Percentiles rank a stretch among this genome's conserved stretches.
These are phyloP conservation scores for Ceratobasidium sp. DNA, from an alignment of 1,284 basidiomycete genomes.

Conservation along the genomic window DNA sequence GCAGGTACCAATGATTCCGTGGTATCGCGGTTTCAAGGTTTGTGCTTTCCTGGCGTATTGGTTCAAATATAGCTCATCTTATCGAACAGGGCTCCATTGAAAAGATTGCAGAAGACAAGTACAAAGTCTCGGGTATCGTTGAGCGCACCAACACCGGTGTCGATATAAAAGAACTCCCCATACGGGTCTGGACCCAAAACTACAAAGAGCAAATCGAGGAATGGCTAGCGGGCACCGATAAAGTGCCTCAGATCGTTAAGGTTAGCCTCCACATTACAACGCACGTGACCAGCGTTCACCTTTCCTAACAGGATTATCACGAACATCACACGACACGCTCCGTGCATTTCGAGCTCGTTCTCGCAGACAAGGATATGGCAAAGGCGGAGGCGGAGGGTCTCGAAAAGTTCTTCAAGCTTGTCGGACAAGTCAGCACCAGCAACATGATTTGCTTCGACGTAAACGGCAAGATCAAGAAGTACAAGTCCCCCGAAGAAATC, in stretches of 20 bases:
- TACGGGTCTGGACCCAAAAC: conserved; percentile 93
- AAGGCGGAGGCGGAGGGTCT: conserved; percentile 89
- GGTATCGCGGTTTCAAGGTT: conserved; percentile 92
- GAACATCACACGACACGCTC: conserved; percentile 95
- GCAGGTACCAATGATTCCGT: conserved; percentile 87
- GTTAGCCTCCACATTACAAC: conserved; percentile 63
- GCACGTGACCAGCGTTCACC: neutral
- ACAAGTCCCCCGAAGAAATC: conserved; percentile 90
- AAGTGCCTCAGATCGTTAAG: conserved; percentile 69
- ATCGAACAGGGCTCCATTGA: conserved; percentile 82
- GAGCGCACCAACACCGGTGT: conserved; percentile 87
- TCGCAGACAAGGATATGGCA: conserved; percentile 84
- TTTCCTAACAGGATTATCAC: conserved; percentile 82
- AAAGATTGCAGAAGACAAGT: conserved; percentile 84
- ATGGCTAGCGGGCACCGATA: conserved; percentile 67
- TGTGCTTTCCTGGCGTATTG: conserved; percentile 41
- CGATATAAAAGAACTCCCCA: conserved; percentile 95
- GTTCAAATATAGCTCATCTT: neutral
- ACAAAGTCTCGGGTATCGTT: conserved; percentile 83
- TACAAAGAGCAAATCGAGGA: conserved; percentile 94
- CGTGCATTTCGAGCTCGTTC: conserved; percentile 90
- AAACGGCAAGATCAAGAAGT: conserved; percentile 96
- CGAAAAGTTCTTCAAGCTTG: conserved; percentile 92
- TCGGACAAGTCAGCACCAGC: conserved; percentile 83
- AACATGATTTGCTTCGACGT: conserved; percentile 99